These are phyloP conservation scores for Geotrichum candidum DNA, from an alignment of 1,139 yeast genomes.

Conservation along the genomic window DNA sequence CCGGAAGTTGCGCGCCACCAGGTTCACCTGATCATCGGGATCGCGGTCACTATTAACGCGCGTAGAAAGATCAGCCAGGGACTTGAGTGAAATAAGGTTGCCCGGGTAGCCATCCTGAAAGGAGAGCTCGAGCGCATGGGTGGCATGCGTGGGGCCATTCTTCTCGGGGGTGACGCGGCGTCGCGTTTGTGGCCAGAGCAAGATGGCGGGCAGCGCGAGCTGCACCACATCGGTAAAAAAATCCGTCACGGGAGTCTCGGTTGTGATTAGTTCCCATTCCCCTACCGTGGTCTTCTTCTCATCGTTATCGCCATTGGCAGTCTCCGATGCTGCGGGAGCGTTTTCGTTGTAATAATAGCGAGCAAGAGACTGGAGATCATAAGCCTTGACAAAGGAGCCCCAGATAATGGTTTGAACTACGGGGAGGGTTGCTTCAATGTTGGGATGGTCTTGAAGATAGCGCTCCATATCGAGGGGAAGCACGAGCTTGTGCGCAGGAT, in stretches of 20 bases:
- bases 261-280: neutral
- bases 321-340: too few relatives aligned
- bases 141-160: slow-evolving; percentile 23
- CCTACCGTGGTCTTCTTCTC: neutral
- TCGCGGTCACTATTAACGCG: slow-evolving; percentile 17
- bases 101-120: slow-evolving; percentile 46
- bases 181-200: slow-evolving; percentile 34
- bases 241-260: slow-evolving; percentile 12
- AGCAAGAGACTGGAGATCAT: slow-evolving; percentile 21
- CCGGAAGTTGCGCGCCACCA: slow-evolving; percentile 34
- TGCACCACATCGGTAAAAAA: slow-evolving; percentile 12
- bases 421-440: slow-evolving; percentile 16
- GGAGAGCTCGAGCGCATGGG: slow-evolving; percentile 23
- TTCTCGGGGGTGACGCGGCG: slow-evolving; percentile 29
- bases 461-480: slow-evolving; percentile 26
- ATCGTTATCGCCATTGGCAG: neutral
- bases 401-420: slow-evolving; percentile 26
- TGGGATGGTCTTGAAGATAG: neutral
- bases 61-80: slow-evolving; percentile 25
- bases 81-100: slow-evolving; percentile 35
- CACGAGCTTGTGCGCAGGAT: slow-evolving; percentile 15
- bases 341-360: neutral
- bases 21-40: slow-evolving; percentile 27
- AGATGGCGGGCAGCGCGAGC: slow-evolving; percentile 26
- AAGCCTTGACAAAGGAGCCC: slow-evolving; percentile 27